phyloP scores from a whole-genome alignment of 2,329 filamentous ascomycete species.

The Stemphylium lycopersici region DNA sequence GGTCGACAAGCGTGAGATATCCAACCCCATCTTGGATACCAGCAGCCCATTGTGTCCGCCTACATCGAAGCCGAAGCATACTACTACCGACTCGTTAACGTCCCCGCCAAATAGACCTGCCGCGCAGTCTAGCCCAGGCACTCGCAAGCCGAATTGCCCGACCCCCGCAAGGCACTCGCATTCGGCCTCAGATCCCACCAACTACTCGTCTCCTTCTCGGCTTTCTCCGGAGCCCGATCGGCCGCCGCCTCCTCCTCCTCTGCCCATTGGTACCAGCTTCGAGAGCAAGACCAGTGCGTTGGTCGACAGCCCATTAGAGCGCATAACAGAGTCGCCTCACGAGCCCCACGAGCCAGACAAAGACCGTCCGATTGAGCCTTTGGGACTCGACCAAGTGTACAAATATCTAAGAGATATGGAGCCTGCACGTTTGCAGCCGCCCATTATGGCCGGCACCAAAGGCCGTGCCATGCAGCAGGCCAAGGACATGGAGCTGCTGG shows the following conservation, averaged over 20 bases:
- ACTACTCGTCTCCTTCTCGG: slow-evolving; percentile 16
- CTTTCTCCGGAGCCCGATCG: slow-evolving; percentile 13
- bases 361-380: not conserved
- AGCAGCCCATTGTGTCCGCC: slow-evolving; percentile 24
- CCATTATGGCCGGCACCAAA: slow-evolving; percentile 52
- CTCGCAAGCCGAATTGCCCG: not conserved
- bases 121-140: slow-evolving; percentile 20
- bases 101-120: slow-evolving; percentile 1
- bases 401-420: slow-evolving; percentile 35
- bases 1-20: slow-evolving; percentile 33
- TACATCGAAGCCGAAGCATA: slow-evolving; percentile 11
- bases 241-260: slow-evolving; percentile 21
- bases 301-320: slow-evolving; percentile 28
- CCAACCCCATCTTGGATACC: slow-evolving; percentile 30
- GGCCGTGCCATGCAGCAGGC: slow-evolving; percentile 72
- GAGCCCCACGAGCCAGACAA: slow-evolving; percentile 1
- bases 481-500: slow-evolving; percentile 69
- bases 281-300: slow-evolving; percentile 18
- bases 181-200: slow-evolving; percentile 32
- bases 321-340: slow-evolving; percentile 35
- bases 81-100: slow-evolving; percentile 4
- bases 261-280: slow-evolving; percentile 20
- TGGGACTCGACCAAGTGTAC: slow-evolving; percentile 7
- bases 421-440: slow-evolving; percentile 35
- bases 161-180: slow-evolving; percentile 17